Evolutionary conservation across 352 stramenopile species (phyloP), one percentile per base, ranked within the genome.

Genomic region (Globisporangium sylvaticum): DNA sequence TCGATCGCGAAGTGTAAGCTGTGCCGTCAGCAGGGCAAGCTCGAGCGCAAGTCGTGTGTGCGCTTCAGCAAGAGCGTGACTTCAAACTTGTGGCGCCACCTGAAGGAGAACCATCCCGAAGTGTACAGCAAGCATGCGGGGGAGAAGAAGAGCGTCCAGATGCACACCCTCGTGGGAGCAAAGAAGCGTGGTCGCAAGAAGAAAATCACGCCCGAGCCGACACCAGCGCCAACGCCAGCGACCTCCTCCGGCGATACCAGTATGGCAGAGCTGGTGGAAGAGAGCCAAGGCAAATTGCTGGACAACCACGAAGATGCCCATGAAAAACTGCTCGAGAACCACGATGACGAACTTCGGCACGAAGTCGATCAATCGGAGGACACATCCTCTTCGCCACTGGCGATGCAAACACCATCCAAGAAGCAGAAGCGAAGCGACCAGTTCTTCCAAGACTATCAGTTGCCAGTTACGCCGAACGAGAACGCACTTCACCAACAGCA

Each of bases 61-160:
- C 75, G 83, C 55, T 93, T 93, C 59, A 91, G 84, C 70, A 93
- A 93, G 73, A 93, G 84, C 66, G 84, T 93, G 53, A 93, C 84
- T 56, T 93, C 84, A 22, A 93, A 93, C 71, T 65, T 93, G 57
- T 93, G 84, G 84, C 81, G 84, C 54, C 84, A 93, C 58, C 67
- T 93, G 32, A 90, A 90, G 65, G 84, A 93, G 58, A 91, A 93
- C 72, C 84, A 93, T 58, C 83, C 79, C n/a, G 69, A 80, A 3
- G 76, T 91, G 37, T 93, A 93, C 72, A 80, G 73, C 54, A 89
- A 88, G 59, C 81, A 90, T 66, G 75, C 77, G 15, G 68, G 76
- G 8, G 84, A 93, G 70, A 93, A 93, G 77, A 91, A 91, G 61
- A 86, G 72, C 52, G 73, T 91, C 48, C 83, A 87, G 56, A 90